Percentiles rank a stretch among this genome's conserved stretches.
Conservation (phyloP, 208 protist species). For the Trypanosoma congolense region DNA sequence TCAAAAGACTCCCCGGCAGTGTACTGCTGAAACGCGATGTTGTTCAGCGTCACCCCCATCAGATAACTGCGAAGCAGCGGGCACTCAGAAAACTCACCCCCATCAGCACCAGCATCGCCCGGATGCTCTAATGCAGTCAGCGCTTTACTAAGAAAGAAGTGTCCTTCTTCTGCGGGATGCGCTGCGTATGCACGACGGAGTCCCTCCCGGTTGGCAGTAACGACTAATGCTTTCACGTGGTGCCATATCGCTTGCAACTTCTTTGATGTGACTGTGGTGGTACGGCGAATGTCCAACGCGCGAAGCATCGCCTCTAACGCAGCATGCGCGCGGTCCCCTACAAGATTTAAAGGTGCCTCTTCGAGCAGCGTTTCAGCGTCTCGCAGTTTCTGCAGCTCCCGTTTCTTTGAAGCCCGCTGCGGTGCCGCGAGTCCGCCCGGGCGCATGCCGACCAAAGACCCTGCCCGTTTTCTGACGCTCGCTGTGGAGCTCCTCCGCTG, state of each 20-base stretch:
- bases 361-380: slow-evolving; percentile 18
- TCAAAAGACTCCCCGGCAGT: slow-evolving; percentile 10
- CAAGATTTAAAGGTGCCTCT: slow-evolving; percentile 16
- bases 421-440: not conserved
- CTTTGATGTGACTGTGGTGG: slow-evolving; percentile 1
- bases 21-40: slow-evolving; percentile 39
- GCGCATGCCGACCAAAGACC: not conserved
- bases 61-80: slow-evolving; percentile 26
- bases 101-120: not conserved
- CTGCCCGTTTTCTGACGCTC: not conserved
- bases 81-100: slow-evolving; percentile 19
- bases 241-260: slow-evolving; percentile 29
- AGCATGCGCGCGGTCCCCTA: slow-evolving; percentile 15
- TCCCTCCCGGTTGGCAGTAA: slow-evolving; percentile 49
- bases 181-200: slow-evolving; percentile 43
- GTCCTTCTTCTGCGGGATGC: slow-evolving; percentile 32
- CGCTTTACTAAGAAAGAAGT: slow-evolving; percentile 42
- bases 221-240: slow-evolving; percentile 41
- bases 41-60: slow-evolving; percentile 37
- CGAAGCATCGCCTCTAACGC: slow-evolving; percentile 17
- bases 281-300: slow-evolving; percentile 11
- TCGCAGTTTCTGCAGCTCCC: slow-evolving; percentile 10
- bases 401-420: not conserved
- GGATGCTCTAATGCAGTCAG: slow-evolving; percentile 31
- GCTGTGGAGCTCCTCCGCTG: not conserved